phyloP scores from a whole-genome alignment of 75 land plant species.

The Cryptomeria japonica region DNA sequence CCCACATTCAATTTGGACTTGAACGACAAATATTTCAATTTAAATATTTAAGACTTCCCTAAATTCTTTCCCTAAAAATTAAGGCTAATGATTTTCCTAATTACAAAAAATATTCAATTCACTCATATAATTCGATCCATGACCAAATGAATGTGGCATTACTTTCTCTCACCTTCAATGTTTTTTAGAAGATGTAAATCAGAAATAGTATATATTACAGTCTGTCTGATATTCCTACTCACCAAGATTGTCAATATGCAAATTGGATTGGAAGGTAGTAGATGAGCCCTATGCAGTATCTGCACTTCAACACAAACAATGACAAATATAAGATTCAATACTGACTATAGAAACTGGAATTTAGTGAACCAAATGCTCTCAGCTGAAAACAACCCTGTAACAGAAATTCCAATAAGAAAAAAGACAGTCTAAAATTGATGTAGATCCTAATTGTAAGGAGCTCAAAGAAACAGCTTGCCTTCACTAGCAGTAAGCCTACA shows the following conservation, averaged over 20 bases:
- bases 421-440: neutral
- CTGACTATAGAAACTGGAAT: neutral
- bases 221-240: neutral
- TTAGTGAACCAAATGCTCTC: neutral
- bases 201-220: neutral
- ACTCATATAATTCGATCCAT: neutral
- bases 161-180: neutral
- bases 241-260: conserved; percentile 16
- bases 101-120: neutral
- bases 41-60: neutral
- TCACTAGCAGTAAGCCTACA: conserved; percentile 6
- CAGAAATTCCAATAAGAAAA: neutral
- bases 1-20: too few species aligned
- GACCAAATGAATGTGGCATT: neutral
- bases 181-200: neutral
- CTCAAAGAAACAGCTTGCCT: neutral
- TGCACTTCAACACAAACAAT: conserved; percentile 9
- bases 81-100: neutral
- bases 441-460: neutral
- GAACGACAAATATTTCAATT: neutral
- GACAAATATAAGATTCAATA: conserved; percentile 6
- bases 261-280: conserved; percentile 26
- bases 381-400: neutral
- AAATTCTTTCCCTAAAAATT: neutral
- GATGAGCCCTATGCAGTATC: conserved; percentile 13